Percentiles rank a stretch among this genome's conserved stretches.
Conservation (phyloP, 202 grass and related monocot species). For the Eragrostis tef region DNA sequence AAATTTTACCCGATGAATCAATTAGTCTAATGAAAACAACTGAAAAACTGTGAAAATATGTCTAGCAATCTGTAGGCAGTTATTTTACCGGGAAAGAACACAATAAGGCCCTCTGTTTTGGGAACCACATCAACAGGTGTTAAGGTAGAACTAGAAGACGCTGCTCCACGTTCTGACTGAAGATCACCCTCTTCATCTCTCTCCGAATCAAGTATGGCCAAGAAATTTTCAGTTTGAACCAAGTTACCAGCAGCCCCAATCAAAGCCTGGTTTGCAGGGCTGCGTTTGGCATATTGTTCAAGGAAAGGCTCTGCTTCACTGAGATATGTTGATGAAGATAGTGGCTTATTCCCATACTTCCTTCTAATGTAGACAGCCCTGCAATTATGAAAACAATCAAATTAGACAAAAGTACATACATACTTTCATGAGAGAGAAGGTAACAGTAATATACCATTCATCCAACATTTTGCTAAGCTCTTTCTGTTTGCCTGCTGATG, state of each 20-base stretch:
- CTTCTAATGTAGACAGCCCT: slow-evolving; percentile 88
- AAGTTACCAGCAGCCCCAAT: slow-evolving; percentile 87
- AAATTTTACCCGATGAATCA: background rate
- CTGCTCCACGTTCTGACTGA: slow-evolving; percentile 52
- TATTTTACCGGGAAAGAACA: slow-evolving; percentile 94
- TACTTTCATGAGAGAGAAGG: slow-evolving; percentile 33
- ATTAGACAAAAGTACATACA: slow-evolving; percentile 21
- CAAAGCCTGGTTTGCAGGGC: slow-evolving; percentile 82
- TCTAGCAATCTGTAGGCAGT: slow-evolving; percentile 30
- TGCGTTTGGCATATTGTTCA: slow-evolving; percentile 84
- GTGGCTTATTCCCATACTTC: slow-evolving; percentile 75
- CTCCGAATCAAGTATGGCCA: slow-evolving; percentile 69
- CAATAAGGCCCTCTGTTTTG: slow-evolving; percentile 84
- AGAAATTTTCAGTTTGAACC: slow-evolving; percentile 85
- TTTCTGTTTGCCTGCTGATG: slow-evolving; percentile 80
- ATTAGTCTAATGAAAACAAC: slow-evolving; percentile 9
- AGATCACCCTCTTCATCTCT: slow-evolving; percentile 95
- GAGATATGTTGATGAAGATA: slow-evolving; percentile 81
- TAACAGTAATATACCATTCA: slow-evolving; percentile 70
- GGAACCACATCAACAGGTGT: slow-evolving; percentile 62
- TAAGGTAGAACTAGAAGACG: slow-evolving; percentile 56
- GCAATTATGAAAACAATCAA: slow-evolving; percentile 33
- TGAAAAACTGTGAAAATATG: background rate
- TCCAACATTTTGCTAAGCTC: slow-evolving; percentile 96
- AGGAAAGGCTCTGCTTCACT: slow-evolving; percentile 96